Evolutionary conservation across 345 rosid genomes (phyloP), one percentile per base, ranked within the genome.

Genomic region (Psidium guajava): DNA sequence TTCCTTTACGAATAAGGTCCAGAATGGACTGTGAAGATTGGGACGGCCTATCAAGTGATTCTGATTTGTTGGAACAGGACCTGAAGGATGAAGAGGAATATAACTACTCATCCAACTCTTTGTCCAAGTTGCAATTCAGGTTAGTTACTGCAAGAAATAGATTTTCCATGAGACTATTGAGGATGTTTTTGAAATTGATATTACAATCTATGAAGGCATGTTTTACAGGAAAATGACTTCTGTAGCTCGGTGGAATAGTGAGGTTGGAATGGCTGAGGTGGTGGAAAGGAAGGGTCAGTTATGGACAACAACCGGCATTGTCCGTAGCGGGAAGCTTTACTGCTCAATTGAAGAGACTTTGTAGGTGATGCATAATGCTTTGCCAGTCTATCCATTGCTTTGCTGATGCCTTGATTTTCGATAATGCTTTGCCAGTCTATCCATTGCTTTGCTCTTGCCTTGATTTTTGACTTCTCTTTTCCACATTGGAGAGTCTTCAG

Each of bases 291-390:
- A 92, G 59, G 98, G 98, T 6, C 93, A 93, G 88, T 88, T 94
- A 89, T 97, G 98, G 99, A 93, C 92, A 20, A 93, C 98, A 6
- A 93, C 93, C 24, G 97, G 98, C 88, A 86, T 95, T 58, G 86
- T 90, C 80, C 91, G 95, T 14, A 59, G 82, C 5, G 95, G 94
- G 20, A 95, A 93, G 75, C 88, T 91, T 20, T 94, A 87, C 84
- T 95, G 94, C 89, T 87, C 86, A 57, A 86, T 93, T 54, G 99
- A 97, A 89, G 99, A 95, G 88, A 93, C 97, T 69, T 42, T 97
- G 98, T 97, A 91, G 24, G 97, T 91, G 53, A 51, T 44, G 52
- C 54, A 81, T 81, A 3, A 81, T 24, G 10, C 21, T 5, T 47
- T 80, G 50, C 25, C 82, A 40, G 16, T 80, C 13, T 77, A 42